Evolutionary conservation across 129 eudicot genomes (phyloP), one percentile per base, ranked within the genome.

Genomic region (Escallonia herrerae): DNA sequence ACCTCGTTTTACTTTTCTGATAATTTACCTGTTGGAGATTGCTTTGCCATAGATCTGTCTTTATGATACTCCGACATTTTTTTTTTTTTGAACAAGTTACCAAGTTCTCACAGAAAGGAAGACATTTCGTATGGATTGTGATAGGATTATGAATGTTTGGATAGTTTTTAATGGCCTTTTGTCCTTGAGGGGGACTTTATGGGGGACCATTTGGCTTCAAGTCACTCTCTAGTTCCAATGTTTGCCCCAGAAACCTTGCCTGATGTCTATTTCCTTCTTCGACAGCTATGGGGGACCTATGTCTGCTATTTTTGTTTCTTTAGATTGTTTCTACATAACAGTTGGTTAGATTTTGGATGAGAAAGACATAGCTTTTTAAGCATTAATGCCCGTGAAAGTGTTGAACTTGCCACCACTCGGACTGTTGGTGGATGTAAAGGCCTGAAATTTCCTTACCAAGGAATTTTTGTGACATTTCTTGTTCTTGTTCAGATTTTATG

Each of bases 261-360:
- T 74, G 11, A 75, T 82, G 83, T 76, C 80, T 60, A 56, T 72
- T 42, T 81, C 79, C 70, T 83, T 81, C 51, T 74, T 74, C 77
- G 88, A 89, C 96, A 86, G 8, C 56, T 14, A 48, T 43, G 77
- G 33, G 90, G 95, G 87, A 86, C 97, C 90, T 60, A 8, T 90
- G 91, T 83, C 88, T 58, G 67, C 64, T 81, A 75, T 57, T 81
- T 86, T 86, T 71, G 86, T 73, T 74, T 73, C 63, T 74, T 77
- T 76, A 44, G 74, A 60, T 72, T 80, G 69, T 78, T 74, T 67
- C 51, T 6, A 2, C 76, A 66, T 75, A 66, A 69, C 33, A 39
- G 42, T 60, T 15, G 56, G 62, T 61, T 58, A 47, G 48, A 55
- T 73, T 68, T 56, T 40, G 37, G 42, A 43, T 33, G 78, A 76